Evolutionary conservation across 148 eudicot species (phyloP).

Genomic region (Heliosperma pusillum): DNA sequence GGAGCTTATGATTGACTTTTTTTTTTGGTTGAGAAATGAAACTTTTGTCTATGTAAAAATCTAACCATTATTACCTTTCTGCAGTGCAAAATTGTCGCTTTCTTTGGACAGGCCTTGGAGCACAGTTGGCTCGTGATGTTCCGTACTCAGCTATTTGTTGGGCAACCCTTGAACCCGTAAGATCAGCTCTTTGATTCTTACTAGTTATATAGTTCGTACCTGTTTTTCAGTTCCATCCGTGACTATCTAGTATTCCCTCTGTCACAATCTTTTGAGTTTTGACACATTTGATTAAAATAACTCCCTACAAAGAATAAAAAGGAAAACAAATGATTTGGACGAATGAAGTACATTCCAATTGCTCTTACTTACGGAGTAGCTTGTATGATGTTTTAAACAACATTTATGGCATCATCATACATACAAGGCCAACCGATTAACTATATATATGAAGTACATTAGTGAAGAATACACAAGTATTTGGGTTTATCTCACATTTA

Average conservation of each 20-base stretch:
- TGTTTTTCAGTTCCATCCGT: neutral
- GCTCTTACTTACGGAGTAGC: too few relatives aligned
- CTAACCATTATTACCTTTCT: constrained; percentile 11
- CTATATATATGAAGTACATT: neutral
- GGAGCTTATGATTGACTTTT: neutral
- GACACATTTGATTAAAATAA: too few relatives aligned
- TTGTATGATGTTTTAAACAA: too few relatives aligned
- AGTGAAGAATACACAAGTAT: neutral
- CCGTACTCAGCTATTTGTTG: constrained; percentile 96
- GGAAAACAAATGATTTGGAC: too few relatives aligned
- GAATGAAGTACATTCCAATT: too few relatives aligned
- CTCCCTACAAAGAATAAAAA: too few relatives aligned
- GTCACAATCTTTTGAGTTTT: too few relatives aligned
- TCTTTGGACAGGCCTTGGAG: constrained; percentile 95
- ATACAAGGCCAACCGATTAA: too few relatives aligned
- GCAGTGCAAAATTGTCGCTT: constrained; percentile 73
- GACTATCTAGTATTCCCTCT: too few relatives aligned
- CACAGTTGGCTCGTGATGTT: constrained; percentile 99
- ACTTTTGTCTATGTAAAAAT: neutral
- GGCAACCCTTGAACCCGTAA: constrained; percentile 92
- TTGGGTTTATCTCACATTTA: neutral
- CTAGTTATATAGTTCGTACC: neutral
- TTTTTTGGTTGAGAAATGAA: neutral
- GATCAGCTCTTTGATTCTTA: constrained; percentile 6
- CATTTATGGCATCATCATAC: too few relatives aligned